A percentile compares a stretch with the other conserved stretches of the same genome.
These are phyloP conservation scores for Lentinula aciculospora DNA, from an alignment of 768 basidiomycete species.

Conservation along the genomic window DNA sequence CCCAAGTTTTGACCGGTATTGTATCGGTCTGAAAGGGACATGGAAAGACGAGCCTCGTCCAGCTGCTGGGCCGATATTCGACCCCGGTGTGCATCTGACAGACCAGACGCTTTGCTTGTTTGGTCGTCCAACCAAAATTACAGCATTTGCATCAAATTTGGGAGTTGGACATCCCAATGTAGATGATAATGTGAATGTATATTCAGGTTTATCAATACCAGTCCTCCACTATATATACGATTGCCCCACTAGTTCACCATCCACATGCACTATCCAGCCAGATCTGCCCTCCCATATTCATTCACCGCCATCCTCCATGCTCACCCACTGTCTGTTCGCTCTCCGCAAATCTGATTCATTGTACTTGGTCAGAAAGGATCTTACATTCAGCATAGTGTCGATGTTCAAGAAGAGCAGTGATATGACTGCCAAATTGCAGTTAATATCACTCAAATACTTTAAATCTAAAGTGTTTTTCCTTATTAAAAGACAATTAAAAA, in stretches of 20 bases:
- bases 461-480: no score
- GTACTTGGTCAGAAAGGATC: slow-evolving; percentile 70
- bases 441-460: no score
- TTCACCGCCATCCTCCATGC: slow-evolving; percentile 65
- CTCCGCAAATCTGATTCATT: slow-evolving; percentile 63
- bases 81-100: slow-evolving; percentile 76
- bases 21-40: slow-evolving; percentile 54
- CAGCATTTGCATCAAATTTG: slow-evolving; percentile 65
- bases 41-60: slow-evolving; percentile 76
- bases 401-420: slow-evolving; percentile 78
- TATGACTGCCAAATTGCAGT: no score
- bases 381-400: slow-evolving; percentile 71
- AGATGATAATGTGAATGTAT: slow-evolving; percentile 55
- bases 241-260: slow-evolving; percentile 41
- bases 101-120: slow-evolving; percentile 76
- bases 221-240: not conserved
- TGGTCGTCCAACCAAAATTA: slow-evolving; percentile 63
- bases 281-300: slow-evolving; percentile 37
- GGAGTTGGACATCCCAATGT: slow-evolving; percentile 58
- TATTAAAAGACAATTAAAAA: no score
- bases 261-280: slow-evolving; percentile 42
- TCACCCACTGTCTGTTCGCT: slow-evolving; percentile 61
- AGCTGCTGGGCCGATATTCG: slow-evolving; percentile 64
- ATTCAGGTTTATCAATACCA: not conserved
- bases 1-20: slow-evolving; percentile 69